Evolutionary conservation across 345 rosid species (phyloP), one percentile per base, ranked within the genome.

Genomic region (Aquilaria sinensis): DNA sequence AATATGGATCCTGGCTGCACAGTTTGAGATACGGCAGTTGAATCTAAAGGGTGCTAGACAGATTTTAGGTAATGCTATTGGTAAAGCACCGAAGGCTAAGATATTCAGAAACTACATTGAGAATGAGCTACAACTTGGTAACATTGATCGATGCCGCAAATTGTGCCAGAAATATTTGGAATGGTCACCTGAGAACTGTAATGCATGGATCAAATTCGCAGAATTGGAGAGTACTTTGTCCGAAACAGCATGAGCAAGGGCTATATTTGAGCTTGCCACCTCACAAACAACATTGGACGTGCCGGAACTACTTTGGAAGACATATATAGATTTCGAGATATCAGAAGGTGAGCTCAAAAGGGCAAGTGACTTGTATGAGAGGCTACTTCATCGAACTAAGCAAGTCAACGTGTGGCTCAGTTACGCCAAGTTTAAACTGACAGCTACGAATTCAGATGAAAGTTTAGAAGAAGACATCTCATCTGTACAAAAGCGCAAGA

Each of bases 321-420:
- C 96, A 65, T 92, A 85, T 69, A 87, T 92, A 13, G 98, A 92
- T 67, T 92, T 92, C 68, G 98, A 89, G 77, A 87, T 85, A 47
- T 76, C 96, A 10, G 91, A 89, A 77, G 85, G 88, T 47, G 96
- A 92, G 64, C 80, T 67, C 62, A 86, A 80, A 54, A 82, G 81
- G 79, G 85, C 94, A 0, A 67, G 90, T 53, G 80, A 78, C 66
- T 72, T 87, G 15, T 92, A 89, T 56, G 92, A 84, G 78, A 79
- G 93, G 62, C 83, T 89, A 14, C 70, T 90, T 64, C 88, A 86
- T 62, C 85, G 97, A 15, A 93, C 97, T 9, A 87, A 90, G 74
- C 97, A 93, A 64, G 68, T 85, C 74, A 93, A 93, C 77, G 98
- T 87, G 12, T 93, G 98, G 98, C 78, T 88, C 12, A 92, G 97